Conservation (phyloP, 176 grass and related monocot genomes). For the Lolium multiflorum region DNA sequence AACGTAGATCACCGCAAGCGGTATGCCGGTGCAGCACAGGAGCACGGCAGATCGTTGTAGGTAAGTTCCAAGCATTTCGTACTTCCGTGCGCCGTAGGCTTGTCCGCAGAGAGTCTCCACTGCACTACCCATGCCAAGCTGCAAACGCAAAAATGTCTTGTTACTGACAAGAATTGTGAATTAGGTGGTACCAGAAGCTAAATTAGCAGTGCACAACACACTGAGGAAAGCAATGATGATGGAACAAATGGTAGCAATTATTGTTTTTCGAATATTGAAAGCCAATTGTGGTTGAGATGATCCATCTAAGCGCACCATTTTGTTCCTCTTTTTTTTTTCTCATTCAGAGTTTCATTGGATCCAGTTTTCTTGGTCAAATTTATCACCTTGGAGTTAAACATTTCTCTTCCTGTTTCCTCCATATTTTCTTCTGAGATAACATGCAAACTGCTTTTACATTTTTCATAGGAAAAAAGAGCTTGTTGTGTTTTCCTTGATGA, state of each 20-base stretch:
- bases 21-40: conserved; percentile 53
- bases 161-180: background rate
- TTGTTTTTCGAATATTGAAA: background rate
- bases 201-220: background rate
- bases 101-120: conserved; percentile 91
- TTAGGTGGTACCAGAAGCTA: background rate
- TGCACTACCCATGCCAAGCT: conserved; percentile 93
- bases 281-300: background rate
- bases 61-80: conserved; percentile 85
- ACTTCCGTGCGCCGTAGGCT: conserved; percentile 79
- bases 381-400: background rate
- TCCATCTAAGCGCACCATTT: background rate
- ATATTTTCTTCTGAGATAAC: background rate
- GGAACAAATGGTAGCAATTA: background rate
- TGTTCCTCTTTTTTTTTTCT: background rate
- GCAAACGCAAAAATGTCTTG: background rate
- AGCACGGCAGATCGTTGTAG: conserved; percentile 80
- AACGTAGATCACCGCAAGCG: conserved; percentile 54
- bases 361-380: background rate
- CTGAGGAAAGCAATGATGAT: background rate
- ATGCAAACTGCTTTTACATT: background rate
- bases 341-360: background rate
- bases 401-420: background rate
- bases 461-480: background rate
- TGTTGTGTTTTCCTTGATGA: background rate